Percentiles rank a stretch among this genome's conserved stretches.
These are phyloP conservation scores for Rhodotorula toruloides DNA, from an alignment of 768 basidiomycete genomes.

Conservation along the genomic window DNA sequence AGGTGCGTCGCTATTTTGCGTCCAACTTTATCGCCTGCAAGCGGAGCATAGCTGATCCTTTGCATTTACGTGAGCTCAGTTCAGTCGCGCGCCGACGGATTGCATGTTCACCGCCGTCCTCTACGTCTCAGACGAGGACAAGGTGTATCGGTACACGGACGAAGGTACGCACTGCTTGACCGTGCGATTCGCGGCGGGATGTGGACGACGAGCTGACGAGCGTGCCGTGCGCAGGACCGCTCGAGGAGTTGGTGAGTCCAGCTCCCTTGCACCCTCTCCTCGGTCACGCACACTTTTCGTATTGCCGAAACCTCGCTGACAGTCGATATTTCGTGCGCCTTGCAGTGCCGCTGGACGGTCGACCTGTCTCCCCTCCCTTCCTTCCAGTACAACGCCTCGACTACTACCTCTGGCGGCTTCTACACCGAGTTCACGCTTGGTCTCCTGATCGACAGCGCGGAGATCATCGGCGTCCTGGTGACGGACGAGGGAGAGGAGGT, in stretches of 20 bases:
- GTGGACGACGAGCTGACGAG: conserved; percentile 23
- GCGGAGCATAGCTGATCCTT: background rate
- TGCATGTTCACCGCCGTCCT: conserved; percentile 71
- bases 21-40: background rate
- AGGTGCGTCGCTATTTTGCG: conserved; percentile 31
- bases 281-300: background rate
- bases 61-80: no score
- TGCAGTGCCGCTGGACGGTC: conserved; percentile 64
- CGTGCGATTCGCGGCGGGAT: no score
- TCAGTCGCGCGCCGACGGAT: conserved; percentile 50
- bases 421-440: conserved; percentile 63
- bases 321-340: no score
- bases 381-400: conserved; percentile 49
- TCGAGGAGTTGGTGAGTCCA: conserved; percentile 7
- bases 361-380: conserved; percentile 70
- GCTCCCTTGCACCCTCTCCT: background rate
- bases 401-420: conserved; percentile 58
- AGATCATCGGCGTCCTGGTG: conserved; percentile 13
- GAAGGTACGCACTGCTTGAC: conserved; percentile 50
- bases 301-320: background rate
- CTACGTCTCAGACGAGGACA: conserved; percentile 48
- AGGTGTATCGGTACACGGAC: conserved; percentile 58
- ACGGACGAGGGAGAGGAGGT: conserved; percentile 17
- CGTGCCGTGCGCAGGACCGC: conserved; percentile 11
- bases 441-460: conserved; percentile 9